Base-by-base conservation (phyloP, 192 early-diverging fungal species). In the Blastocladiella britannica region DNA sequence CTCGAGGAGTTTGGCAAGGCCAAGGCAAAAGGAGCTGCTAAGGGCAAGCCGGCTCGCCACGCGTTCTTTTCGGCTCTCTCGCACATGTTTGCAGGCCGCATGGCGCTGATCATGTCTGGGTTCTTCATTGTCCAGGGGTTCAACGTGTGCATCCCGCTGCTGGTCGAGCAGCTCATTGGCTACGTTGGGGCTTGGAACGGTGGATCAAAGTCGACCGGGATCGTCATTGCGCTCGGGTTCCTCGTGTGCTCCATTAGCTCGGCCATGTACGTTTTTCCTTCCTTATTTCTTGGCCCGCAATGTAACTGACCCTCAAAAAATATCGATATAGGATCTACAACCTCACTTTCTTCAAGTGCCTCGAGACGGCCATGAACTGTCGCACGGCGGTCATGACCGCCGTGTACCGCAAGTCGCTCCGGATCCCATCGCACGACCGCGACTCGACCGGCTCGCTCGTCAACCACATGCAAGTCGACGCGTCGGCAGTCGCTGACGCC, bases 341-440 rank as follows among this genome's bases (percentile, higher is more conserved):
- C 51, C 65, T 72, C 18, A 65, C 72, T 56, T 62, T 73, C 8
- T 73, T 72, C 29, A 72, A 75, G 55, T 73, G 73, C 70, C 63
- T 70, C 27, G 60, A 57, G 23, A 64, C 67, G 55, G 70, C 71
- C 20, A 60, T 72, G 24, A 61, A 4, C 64, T 24, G 71, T 24
- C 65, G 69, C n/a, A 62, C 75, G 0, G 70, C 75, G 0, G 63
- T 81, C 4, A 65, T 75, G 7, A 65, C 73, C 2, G 72, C 74
- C 31, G 59, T 81, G 23, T 81, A 77, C 29, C 71, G 79, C 62
- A 81, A 81, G 47, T 64, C 79, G 0, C 61, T 81, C 15, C 60
- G 69, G 9, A 72, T 81, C 8, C 77, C 79, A 4, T 43, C 67
- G n/a, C 58, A 55, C 30, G 58, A 61, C 2, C 47, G 67, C 27